Conservation (phyloP, 1,284 basidiomycete species). For the Hypsizygus ulmarius region DNA sequence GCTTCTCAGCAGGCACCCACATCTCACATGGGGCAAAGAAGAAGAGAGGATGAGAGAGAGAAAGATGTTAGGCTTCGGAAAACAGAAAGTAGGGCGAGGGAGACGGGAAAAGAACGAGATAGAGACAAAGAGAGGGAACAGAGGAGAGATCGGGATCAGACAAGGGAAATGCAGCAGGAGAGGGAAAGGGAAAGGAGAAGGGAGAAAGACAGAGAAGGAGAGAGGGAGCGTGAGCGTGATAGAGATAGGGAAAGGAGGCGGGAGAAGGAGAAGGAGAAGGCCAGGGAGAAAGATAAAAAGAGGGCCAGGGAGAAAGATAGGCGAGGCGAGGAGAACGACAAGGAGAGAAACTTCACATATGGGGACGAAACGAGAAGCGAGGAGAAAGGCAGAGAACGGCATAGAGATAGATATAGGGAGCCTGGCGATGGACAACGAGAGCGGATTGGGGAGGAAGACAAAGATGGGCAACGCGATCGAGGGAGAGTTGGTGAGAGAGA, state of each 20-base stretch:
- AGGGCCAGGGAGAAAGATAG: slow-evolving; percentile 2
- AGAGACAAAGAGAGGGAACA: background rate
- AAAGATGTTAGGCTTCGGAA: slow-evolving; percentile 4
- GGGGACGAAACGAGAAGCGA: background rate
- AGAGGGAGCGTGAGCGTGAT: slow-evolving; percentile 23
- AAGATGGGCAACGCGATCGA: background rate
- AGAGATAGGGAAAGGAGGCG: slow-evolving; percentile 24
- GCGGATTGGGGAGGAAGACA: background rate
- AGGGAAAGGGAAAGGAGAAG: background rate
- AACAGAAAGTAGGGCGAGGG: slow-evolving; percentile 7
- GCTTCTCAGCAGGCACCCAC: slow-evolving; percentile 18
- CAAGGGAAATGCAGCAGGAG: background rate
- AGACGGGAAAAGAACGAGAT: slow-evolving; percentile 5
- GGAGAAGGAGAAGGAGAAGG: slow-evolving; percentile 18
- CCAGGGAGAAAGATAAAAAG: slow-evolving; percentile 4
- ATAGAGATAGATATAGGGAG: slow-evolving; percentile 2
- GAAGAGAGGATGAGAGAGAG: slow-evolving; percentile 6
- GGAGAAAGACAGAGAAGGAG: slow-evolving; percentile 22
- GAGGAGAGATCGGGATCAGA: background rate
- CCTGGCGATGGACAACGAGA: slow-evolving; percentile 5
- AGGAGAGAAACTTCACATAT: background rate
- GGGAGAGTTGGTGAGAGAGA: slow-evolving; percentile 9
- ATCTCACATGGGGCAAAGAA: slow-evolving; percentile 7
- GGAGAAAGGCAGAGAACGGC: slow-evolving; percentile 6
- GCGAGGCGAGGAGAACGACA: slow-evolving; percentile 9